These are phyloP conservation scores for Salvia rosmarinus DNA, from an alignment of 257 asterid genomes.

Conservation along the genomic window DNA sequence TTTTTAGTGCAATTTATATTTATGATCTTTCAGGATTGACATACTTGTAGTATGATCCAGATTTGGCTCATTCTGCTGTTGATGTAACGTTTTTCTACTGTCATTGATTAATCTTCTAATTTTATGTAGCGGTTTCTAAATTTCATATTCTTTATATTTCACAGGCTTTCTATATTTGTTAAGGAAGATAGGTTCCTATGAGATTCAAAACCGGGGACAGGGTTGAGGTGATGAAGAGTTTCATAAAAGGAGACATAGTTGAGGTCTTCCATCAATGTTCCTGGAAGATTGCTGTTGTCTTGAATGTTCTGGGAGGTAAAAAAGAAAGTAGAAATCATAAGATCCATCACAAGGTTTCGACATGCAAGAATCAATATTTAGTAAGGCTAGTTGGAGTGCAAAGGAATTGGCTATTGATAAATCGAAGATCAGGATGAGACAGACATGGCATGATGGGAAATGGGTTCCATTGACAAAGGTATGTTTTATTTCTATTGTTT, in stretches of 20 bases:
- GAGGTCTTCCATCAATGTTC: constrained; percentile 69
- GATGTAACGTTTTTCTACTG: not conserved
- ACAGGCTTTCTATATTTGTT: constrained; percentile 45
- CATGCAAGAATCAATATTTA: constrained; percentile 44
- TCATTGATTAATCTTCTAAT: not conserved
- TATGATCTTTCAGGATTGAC: not conserved
- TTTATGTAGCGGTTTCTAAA: constrained; percentile 1
- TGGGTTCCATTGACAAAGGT: constrained; percentile 71
- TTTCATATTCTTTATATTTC: constrained; percentile 23
- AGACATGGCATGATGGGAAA: constrained; percentile 61
- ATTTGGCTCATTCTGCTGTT: not conserved
- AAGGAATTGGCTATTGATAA: constrained; percentile 50
- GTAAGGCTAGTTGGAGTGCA: constrained; percentile 69
- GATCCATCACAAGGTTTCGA: constrained; percentile 24
- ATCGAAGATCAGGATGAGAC: constrained; percentile 58
- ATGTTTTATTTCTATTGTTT: constrained; percentile 18
- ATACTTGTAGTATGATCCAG: constrained; percentile 24
- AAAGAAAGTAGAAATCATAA: constrained; percentile 32
- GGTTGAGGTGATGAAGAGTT: constrained; percentile 74
- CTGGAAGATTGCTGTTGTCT: constrained; percentile 66
- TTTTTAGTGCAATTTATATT: not conserved
- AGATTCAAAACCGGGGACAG: constrained; percentile 63
- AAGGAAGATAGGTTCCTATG: constrained; percentile 40
- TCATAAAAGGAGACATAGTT: constrained; percentile 56
- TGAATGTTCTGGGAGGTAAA: constrained; percentile 46